phyloP scores from a whole-genome alignment of 2,329 filamentous ascomycete genomes.

The Sclerotinia spermophila region DNA sequence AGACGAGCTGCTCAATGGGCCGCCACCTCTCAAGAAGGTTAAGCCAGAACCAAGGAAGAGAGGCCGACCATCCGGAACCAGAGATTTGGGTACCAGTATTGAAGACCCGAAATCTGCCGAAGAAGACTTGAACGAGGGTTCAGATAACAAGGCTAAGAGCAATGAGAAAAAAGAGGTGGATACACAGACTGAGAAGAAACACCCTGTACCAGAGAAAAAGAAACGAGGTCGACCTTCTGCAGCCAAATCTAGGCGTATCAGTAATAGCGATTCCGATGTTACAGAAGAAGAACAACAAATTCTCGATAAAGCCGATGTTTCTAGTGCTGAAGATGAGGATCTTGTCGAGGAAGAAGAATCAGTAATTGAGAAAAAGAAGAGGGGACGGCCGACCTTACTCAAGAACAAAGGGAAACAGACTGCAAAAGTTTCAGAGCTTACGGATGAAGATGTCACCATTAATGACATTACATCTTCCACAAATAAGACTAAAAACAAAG shows the following conservation, averaged over 20 bases:
- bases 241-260: not conserved
- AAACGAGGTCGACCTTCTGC: conserved; percentile 3
- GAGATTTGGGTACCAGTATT: not conserved
- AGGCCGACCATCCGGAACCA: not conserved
- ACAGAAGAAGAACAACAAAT: not conserved
- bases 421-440: not conserved
- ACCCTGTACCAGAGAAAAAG: not conserved
- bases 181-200: not conserved
- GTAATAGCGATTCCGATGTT: not conserved
- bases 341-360: not conserved
- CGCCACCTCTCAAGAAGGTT: not conserved
- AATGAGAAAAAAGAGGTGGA: too few relatives aligned
- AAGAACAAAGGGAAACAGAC: not conserved
- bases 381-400: conserved; percentile 7
- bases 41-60: not conserved
- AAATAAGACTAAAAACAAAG: not conserved
- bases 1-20: not conserved
- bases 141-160: not conserved
- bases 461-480: not conserved
- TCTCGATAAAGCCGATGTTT: not conserved
- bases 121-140: not conserved
- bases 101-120: not conserved
- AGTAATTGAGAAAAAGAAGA: not conserved
- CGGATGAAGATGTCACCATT: not conserved
- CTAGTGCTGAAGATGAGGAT: not conserved